These are phyloP conservation scores for Penicillium ochrochloron DNA, from an alignment of 495 filamentous ascomycete species.

Conservation along the genomic window DNA sequence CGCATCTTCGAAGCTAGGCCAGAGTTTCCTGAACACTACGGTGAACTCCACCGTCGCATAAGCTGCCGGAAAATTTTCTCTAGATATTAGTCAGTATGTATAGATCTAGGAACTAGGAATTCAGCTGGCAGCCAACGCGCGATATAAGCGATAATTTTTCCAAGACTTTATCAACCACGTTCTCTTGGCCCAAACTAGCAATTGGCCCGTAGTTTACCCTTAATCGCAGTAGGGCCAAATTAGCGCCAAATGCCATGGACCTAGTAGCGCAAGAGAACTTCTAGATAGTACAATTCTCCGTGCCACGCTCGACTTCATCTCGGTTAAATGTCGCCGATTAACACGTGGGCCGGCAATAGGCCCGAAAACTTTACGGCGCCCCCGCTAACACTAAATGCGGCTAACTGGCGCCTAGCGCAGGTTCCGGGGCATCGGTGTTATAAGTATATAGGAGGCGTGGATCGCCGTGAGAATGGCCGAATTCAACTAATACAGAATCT, in stretches of 20 bases:
- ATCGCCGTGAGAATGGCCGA: not conserved
- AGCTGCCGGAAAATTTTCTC: not conserved
- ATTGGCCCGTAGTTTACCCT: conserved; percentile 10
- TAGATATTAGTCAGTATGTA: not conserved
- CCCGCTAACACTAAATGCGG: conserved; percentile 15
- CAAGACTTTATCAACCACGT: conserved; percentile 5
- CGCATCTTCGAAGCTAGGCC: conserved; percentile 14
- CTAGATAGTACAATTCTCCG: conserved; percentile 6
- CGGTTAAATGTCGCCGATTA: conserved; percentile 19
- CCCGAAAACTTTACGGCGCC: not conserved
- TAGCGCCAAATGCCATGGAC: not conserved
- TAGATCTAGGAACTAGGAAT: not conserved
- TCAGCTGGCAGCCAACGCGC: not conserved
- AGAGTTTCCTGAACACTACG: conserved; percentile 17
- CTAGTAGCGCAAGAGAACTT: not conserved
- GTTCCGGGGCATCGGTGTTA: not conserved
- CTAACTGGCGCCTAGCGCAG: conserved; percentile 18
- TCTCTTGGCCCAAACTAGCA: conserved; percentile 2
- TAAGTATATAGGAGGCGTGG: conserved; percentile 8
- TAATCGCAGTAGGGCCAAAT: not conserved
- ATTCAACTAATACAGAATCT: not conserved
- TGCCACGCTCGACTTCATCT: conserved; percentile 17
- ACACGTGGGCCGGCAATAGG: conserved; percentile 27
- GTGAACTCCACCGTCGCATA: conserved; percentile 14
- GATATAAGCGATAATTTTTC: conserved; percentile 2